Evolutionary conservation across 2,329 filamentous ascomycete genomes (phyloP), one percentile per base, ranked within the genome.

Genomic region (Fusarium annulatum): DNA sequence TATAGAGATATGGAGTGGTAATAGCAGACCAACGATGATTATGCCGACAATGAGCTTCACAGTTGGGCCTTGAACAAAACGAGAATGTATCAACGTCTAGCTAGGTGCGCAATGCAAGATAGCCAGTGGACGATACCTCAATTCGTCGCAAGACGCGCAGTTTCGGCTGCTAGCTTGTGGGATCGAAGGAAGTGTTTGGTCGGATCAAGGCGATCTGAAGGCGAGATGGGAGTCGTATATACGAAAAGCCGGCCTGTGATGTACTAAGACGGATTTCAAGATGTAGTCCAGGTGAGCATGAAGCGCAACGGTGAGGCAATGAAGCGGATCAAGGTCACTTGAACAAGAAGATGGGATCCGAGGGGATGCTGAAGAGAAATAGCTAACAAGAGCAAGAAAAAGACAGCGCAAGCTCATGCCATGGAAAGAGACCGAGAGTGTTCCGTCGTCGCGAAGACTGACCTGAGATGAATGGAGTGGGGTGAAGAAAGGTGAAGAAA

Each of bases 351-450:
- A 61, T 62, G 48, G 51, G 57, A 48, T 59, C 33, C 43, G 38
- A 61, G 56, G 48, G 55, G 57, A 48, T 59, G 42, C 46, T 64
- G 49, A 69, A 69, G 63, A 62, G 59, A 74, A 68, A 62, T 36
- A 55, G 23, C 36, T 55, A 55, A 41, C 38, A 58, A 67, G 59
- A 60, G 45, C 33, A 30, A 55, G 30, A 61, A 73, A 59, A 59
- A 68, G 64, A 73, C 55, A 67, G 55, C 36, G 26, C 66, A 65
- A 70, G 41, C 74, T 69, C 64, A 71, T 73, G 59, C 61, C 57
- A 64, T 73, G 71, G 71, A 73, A 73, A 74, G 67, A 74, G 71
- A 72, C 71, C 71, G 71, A 73, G 71, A 74, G 71, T 65, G 52
- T 72, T 61, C 71, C 71, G 71, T 71, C 63, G 57, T 74, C 60